A percentile compares a stretch with the other conserved stretches of the same genome.
Evolutionary conservation across 1,284 basidiomycete species (phyloP).

Genomic region (Hymenochaete sp.): DNA sequence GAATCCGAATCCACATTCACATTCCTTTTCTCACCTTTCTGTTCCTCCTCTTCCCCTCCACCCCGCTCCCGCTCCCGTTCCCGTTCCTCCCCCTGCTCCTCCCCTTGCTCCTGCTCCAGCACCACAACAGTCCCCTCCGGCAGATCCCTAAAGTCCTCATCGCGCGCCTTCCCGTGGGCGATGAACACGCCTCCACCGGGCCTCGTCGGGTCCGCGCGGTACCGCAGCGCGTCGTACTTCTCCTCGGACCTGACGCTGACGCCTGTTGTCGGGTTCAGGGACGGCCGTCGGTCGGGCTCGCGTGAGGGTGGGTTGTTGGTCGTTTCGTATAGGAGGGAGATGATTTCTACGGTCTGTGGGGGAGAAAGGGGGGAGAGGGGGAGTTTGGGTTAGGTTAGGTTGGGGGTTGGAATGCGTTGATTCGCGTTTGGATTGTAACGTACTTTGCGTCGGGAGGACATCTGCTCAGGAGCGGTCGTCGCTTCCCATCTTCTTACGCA

Average conservation of each 20-base stretch:
- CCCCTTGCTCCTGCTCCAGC: constrained; percentile 12
- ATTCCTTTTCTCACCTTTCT: neutral
- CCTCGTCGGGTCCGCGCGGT: constrained; percentile 63
- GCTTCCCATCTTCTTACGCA: constrained; percentile 79
- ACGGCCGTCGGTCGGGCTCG: constrained; percentile 45
- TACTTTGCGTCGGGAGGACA: constrained; percentile 87
- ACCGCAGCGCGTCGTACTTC: constrained; percentile 50
- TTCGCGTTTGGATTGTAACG: no score
- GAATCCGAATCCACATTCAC: neutral
- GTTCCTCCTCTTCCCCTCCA: neutral
- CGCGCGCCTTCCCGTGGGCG: constrained; percentile 45
- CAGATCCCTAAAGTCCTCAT: constrained; percentile 47
- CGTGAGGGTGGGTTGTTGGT: constrained; percentile 53
- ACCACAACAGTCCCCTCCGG: constrained; percentile 54
- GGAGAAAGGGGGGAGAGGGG: constrained; percentile 16
- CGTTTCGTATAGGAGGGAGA: constrained; percentile 84
- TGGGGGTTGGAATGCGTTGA: no score
- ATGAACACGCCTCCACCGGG: constrained; percentile 83
- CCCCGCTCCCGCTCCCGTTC: neutral
- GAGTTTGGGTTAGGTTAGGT: no score
- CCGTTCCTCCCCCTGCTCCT: constrained; percentile 23
- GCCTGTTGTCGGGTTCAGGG: constrained; percentile 67
- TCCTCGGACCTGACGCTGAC: constrained; percentile 44
- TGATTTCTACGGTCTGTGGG: constrained; percentile 82
- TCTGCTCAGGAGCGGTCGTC: constrained; percentile 73